phyloP scores from a whole-genome alignment of 352 stramenopile species.

The Globisporangium yorkense region DNA sequence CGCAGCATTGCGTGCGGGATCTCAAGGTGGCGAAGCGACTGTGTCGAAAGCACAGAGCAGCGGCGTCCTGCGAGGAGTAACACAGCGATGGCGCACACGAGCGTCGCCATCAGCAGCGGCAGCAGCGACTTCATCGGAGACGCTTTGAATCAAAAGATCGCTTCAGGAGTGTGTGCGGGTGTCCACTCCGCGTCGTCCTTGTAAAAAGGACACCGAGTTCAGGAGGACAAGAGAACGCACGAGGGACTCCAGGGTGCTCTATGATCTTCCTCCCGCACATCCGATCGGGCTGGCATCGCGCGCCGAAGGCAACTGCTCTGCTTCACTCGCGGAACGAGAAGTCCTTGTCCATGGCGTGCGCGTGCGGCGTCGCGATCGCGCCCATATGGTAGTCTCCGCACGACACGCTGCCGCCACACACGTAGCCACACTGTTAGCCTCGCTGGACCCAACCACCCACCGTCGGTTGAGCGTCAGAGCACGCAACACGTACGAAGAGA shows the following conservation, averaged over 20 bases:
- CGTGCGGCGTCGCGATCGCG: conserved; percentile 64
- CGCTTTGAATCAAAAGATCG: neutral
- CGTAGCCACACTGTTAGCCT: neutral
- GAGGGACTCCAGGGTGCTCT: neutral
- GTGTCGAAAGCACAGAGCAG: too few relatives aligned
- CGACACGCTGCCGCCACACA: conserved; percentile 35
- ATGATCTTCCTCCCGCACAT: neutral
- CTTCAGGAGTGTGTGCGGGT: neutral
- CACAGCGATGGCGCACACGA: neutral
- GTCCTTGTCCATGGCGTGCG: conserved; percentile 68
- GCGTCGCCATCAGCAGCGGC: neutral
- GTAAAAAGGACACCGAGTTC: too few relatives aligned
- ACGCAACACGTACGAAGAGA: conserved; percentile 49
- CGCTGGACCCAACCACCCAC: too few relatives aligned
- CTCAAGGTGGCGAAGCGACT: too few relatives aligned
- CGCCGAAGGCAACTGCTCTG: too few relatives aligned
- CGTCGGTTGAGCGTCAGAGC: too few relatives aligned
- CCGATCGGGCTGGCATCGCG: too few relatives aligned
- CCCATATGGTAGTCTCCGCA: conserved; percentile 88
- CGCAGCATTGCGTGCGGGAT: neutral
- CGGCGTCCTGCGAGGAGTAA: neutral
- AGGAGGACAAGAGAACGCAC: neutral
- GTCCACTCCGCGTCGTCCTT: too few relatives aligned
- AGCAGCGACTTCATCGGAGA: neutral
- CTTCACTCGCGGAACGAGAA: conserved; percentile 69